phyloP scores from a whole-genome alignment of 148 eudicot species.

The Diospyros lotus region DNA sequence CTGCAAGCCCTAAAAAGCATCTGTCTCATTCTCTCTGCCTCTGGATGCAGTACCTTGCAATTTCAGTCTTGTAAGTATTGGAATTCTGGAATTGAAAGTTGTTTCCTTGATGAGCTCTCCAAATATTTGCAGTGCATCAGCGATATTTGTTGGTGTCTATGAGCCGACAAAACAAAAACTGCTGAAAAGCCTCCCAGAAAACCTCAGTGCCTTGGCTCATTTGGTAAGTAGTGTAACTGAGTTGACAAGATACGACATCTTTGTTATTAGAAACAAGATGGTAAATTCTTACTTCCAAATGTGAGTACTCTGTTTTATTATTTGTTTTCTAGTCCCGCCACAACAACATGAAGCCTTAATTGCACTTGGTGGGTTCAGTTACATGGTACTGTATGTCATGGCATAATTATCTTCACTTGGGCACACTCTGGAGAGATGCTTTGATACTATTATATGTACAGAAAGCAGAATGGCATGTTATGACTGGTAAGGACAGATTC shows the following conservation, averaged over 20 bases:
- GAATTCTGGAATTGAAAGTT: not conserved
- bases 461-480: constrained; percentile 4
- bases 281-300: not conserved
- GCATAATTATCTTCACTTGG: not conserved
- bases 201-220: constrained; percentile 77
- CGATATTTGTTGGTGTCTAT: constrained; percentile 81
- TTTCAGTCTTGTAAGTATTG: not conserved
- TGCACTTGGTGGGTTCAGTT: not conserved
- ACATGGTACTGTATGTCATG: not conserved
- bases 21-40: too few relatives aligned
- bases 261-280: too few relatives aligned
- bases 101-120: not conserved
- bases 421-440: not conserved
- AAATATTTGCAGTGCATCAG: constrained; percentile 66
- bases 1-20: too few relatives aligned
- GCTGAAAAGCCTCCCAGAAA: constrained; percentile 60
- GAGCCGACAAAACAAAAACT: constrained; percentile 73
- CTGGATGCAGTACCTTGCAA: not conserved
- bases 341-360: too few relatives aligned
- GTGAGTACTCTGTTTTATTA: not conserved
- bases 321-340: not conserved
- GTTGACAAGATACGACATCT: not conserved
- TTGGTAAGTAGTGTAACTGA: constrained; percentile 45
- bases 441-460: not conserved
- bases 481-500: not conserved